Percentiles rank a stretch among this genome's conserved stretches.
These are phyloP conservation scores for Pseudoturritis turrita DNA, from an alignment of 345 rosid species.

Conservation along the genomic window DNA sequence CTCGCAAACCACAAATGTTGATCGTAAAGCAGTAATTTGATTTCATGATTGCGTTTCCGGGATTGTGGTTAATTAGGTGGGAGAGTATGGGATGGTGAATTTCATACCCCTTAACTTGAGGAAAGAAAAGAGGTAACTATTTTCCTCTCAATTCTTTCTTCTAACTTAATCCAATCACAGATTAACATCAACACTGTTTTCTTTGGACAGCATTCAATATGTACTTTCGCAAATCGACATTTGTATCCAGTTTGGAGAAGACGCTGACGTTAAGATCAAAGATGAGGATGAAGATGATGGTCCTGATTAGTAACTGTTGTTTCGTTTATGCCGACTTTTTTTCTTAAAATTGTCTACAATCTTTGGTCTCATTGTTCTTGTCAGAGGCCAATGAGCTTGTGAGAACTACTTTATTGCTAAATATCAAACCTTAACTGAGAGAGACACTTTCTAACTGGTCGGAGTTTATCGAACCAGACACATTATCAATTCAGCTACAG, in stretches of 20 bases:
- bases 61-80: slow-evolving; percentile 44
- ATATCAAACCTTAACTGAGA: background rate
- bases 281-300: slow-evolving; percentile 57
- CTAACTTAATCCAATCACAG: background rate
- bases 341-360: background rate
- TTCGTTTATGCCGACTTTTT: background rate
- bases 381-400: background rate
- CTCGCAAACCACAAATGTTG: background rate
- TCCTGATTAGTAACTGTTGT: background rate
- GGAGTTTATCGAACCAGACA: background rate
- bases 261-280: slow-evolving; percentile 80
- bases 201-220: slow-evolving; percentile 54
- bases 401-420: background rate
- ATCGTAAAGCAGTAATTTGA: background rate
- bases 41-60: background rate
- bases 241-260: slow-evolving; percentile 90
- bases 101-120: slow-evolving; percentile 74
- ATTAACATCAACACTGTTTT: background rate
- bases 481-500: background rate
- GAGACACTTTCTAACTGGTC: background rate
- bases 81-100: slow-evolving; percentile 86
- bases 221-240: slow-evolving; percentile 73
- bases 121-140: slow-evolving; percentile 64
- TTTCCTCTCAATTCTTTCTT: background rate
- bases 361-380: slow-evolving; percentile 8